Conservation (phyloP, 2,329 filamentous ascomycete species). For the Aspergillus chevalieri region DNA sequence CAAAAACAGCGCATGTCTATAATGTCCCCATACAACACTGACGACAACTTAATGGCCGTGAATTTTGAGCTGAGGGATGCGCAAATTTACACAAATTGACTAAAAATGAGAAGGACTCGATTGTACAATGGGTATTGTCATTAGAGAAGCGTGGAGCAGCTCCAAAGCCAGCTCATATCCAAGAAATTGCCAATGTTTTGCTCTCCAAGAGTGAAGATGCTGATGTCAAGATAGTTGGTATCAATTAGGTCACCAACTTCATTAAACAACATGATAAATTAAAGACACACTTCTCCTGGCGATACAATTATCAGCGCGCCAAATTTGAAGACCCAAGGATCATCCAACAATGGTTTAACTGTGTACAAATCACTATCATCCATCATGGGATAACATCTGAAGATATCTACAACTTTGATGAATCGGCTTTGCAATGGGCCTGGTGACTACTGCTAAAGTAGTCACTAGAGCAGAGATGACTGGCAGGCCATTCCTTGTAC, state of each 20-base stretch:
- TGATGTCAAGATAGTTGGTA: constrained; percentile 1
- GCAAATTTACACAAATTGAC: background rate
- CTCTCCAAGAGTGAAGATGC: background rate
- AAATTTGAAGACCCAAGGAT: background rate
- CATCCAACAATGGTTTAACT: background rate
- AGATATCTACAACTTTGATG: background rate
- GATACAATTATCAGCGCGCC: background rate
- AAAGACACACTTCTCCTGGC: background rate
- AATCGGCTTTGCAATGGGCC: background rate
- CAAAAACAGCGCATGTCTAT: background rate
- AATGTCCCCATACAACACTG: background rate
- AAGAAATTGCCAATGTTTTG: constrained; percentile 6
- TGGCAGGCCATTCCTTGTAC: too few relatives aligned
- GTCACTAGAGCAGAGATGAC: too few relatives aligned
- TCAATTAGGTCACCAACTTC: constrained; percentile 1
- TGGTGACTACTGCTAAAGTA: too few relatives aligned
- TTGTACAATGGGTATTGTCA: background rate
- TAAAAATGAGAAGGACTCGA: background rate
- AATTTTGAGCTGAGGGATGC: background rate
- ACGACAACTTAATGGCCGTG: background rate
- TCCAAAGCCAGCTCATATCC: constrained; percentile 1
- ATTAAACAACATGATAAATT: background rate
- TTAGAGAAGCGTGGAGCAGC: constrained; percentile 1
- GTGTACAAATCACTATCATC: background rate
- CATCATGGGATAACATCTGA: background rate